Evolutionary conservation across 2,329 filamentous ascomycete genomes (phyloP), one percentile per base, ranked within the genome.

Genomic region (Sporothrix inflata): DNA sequence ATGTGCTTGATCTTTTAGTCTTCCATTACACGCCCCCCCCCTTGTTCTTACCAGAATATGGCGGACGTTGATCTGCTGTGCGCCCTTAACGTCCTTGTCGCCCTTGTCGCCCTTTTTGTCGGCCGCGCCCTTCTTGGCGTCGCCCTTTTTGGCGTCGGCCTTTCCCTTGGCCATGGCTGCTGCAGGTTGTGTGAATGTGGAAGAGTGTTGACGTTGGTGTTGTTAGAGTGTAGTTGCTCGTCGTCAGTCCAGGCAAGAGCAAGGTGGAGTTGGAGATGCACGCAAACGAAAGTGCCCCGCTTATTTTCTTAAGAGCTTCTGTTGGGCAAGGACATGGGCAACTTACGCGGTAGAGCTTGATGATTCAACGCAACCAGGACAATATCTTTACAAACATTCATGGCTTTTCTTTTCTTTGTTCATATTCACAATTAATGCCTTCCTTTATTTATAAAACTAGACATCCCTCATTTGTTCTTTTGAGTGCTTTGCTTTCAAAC

Each of bases 31-130:
- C 5, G 11, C 9, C 38, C 11, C 40, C n/a, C 24, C 12, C 21
- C 11, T 21, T 21, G 42, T n/a, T 74, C 80, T 70, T 76, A 87
- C 86, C 77, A 92, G 80, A 73, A 94, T 93, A 80, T 94, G 92
- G 53, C 92, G 87, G 69, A 92, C 90, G 78, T 93, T 92, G 82
- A 94, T 92, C 68, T 75, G 74, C 72, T 77, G 75, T 1, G 76
- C 75, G 51, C 76, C 75, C 69, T 77, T 75, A 66, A 74, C 71
- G 16, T 75, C 75, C 27, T 73, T 73, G 60, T 66, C 66, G 47
- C 53, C 71, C 14, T 55, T 67, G 21, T 40, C 67, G 53, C 57
- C 70, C 55, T 73, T 74, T 27, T 71, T 71, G 51, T 40, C 61
- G 63, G 66, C 66, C 3, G 19, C 55, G 45, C 75, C 73, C 63